Percentiles rank a stretch among this genome's conserved stretches.
Evolutionary conservation across 371 early-diverging fungal genomes (phyloP).

Genomic region (Saksenaea vasiformis): DNA sequence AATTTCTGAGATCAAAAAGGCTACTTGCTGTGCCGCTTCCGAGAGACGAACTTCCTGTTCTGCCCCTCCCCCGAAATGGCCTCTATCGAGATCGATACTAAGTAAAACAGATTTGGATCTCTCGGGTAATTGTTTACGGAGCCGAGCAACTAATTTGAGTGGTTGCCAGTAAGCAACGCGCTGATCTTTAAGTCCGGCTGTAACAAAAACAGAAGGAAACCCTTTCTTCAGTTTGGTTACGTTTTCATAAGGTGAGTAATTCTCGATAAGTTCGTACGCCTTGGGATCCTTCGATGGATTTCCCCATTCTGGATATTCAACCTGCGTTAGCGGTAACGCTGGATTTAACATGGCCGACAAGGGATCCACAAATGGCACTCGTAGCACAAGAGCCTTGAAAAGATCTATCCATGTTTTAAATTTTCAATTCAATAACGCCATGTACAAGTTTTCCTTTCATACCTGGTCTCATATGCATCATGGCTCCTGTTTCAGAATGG

Average conservation of each 20-base stretch:
- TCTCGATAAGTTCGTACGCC: conserved; percentile 61
- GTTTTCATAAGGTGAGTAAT: conserved; percentile 83
- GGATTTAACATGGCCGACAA: conserved; percentile 79
- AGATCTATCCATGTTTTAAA: conserved; percentile 45
- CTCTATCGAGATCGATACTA: conserved; percentile 50
- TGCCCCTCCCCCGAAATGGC: conserved; percentile 53
- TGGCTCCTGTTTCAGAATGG: conserved; percentile 49
- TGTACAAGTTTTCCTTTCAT: conserved; percentile 3
- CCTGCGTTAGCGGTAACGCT: conserved; percentile 72
- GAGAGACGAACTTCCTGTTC: conserved; percentile 49
- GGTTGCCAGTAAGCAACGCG: conserved; percentile 81
- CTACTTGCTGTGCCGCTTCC: conserved; percentile 53
- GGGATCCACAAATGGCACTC: conserved; percentile 89
- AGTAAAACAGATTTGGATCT: conserved; percentile 15
- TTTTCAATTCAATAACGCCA: too few relatives aligned
- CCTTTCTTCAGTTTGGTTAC: conserved; percentile 29
- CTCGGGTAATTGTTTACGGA: conserved; percentile 29
- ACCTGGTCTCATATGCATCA: conserved; percentile 68
- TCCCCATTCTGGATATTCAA: conserved; percentile 89
- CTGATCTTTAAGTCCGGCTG: conserved; percentile 76
- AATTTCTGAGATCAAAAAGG: conserved; percentile 51
- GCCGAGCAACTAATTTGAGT: conserved; percentile 70
- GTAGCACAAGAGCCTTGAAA: conserved; percentile 75
- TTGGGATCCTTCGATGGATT: conserved; percentile 59
- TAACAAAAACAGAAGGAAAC: conserved; percentile 71